Conservation (phyloP, 2,329 filamentous ascomycete species). For the Cladobotryum mycophilum region DNA sequence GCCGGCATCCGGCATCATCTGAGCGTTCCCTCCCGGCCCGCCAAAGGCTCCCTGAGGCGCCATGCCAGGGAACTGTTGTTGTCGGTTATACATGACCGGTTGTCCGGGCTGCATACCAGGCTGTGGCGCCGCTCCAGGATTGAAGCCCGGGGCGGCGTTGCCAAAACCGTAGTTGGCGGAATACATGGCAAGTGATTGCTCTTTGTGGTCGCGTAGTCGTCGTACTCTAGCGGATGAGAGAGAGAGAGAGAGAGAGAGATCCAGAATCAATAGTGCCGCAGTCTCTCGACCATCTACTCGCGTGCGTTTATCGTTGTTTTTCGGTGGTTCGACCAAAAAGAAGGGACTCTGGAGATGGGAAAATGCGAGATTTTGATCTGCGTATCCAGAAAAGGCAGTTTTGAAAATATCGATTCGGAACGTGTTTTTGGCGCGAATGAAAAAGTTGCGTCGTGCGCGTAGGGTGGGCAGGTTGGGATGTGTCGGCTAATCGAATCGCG, state of each 20-base stretch:
- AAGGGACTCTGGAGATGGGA: no score
- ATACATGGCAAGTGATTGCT: slow-evolving; percentile 40
- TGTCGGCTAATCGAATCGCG: no score
- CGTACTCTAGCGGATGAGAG: not conserved
- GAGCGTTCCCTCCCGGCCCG: slow-evolving; percentile 40
- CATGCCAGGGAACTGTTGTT: slow-evolving; percentile 51
- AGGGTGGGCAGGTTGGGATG: no score
- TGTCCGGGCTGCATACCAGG: slow-evolving; percentile 34
- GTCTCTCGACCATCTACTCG: no score
- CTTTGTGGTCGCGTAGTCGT: not conserved
- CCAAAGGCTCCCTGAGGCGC: slow-evolving; percentile 44
- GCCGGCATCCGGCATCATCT: slow-evolving; percentile 51
- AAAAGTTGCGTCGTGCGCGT: no score
- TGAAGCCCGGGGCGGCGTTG: slow-evolving; percentile 46
- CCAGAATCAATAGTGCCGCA: not conserved
- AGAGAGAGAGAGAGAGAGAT: no score
- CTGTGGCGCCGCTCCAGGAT: slow-evolving; percentile 37
- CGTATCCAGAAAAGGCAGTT: no score
- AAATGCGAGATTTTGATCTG: no score
- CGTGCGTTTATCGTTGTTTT: no score
- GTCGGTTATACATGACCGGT: slow-evolving; percentile 54
- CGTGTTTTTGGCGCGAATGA: no score
- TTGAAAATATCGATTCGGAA: no score
- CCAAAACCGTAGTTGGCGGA: slow-evolving; percentile 49
- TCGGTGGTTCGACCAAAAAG: no score